phyloP scores from a whole-genome alignment of 108 stramenopile species.

The Cyclotella atomus region DNA sequence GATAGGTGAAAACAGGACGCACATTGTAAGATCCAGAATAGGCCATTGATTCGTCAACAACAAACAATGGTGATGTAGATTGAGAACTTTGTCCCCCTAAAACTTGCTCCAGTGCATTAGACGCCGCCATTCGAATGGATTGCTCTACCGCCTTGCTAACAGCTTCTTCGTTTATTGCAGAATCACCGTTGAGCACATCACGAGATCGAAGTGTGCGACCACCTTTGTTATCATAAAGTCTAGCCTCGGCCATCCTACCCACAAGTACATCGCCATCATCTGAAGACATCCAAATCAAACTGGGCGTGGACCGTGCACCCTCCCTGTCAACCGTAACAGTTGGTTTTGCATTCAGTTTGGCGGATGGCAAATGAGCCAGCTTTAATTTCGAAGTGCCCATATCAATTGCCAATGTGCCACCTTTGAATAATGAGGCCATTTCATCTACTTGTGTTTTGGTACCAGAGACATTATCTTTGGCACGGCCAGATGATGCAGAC shows the following conservation, averaged over 20 bases:
- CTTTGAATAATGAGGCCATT: conserved; percentile 19
- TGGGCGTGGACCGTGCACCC: conserved; percentile 61
- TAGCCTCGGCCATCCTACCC: conserved; percentile 44
- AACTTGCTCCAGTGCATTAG: conserved; percentile 46
- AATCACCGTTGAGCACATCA: conserved; percentile 9
- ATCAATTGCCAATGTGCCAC: conserved; percentile 76
- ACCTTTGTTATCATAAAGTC: conserved; percentile 21
- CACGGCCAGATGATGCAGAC: neutral
- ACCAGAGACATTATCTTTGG: neutral
- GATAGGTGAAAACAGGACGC: conserved; percentile 39
- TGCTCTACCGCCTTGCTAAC: neutral
- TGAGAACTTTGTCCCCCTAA: conserved; percentile 2
- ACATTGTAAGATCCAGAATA: conserved; percentile 40
- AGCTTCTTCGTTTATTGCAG: neutral
- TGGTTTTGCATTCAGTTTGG: conserved; percentile 27
- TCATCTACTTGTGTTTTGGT: conserved; percentile 1
- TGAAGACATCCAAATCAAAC: conserved; percentile 54
- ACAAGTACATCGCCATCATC: conserved; percentile 17
- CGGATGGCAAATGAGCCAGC: conserved; percentile 40
- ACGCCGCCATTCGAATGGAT: conserved; percentile 23
- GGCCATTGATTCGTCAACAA: conserved; percentile 27
- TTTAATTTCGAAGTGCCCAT: conserved; percentile 69
- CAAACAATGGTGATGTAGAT: conserved; percentile 27
- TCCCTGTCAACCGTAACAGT: conserved; percentile 58
- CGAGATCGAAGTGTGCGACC: too few relatives aligned